phyloP scores from a whole-genome alignment of 169 alveolate genomes.

The Plasmodium gonderi region DNA sequence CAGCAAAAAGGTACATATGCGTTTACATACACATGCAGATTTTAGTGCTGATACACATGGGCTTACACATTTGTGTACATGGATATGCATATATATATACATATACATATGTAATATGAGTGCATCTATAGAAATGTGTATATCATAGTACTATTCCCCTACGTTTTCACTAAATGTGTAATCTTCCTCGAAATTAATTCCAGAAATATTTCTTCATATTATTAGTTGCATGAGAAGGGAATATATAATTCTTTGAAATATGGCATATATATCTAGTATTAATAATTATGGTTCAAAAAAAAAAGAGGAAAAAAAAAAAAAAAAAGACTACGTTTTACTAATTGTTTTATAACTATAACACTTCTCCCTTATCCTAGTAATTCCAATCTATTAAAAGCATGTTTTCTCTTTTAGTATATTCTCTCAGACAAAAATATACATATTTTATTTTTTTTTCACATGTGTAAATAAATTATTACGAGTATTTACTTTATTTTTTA shows the following conservation, averaged over 20 bases:
- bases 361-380: constrained; percentile 18
- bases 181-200: constrained; percentile 10
- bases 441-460: constrained; percentile 19
- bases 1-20: not conserved
- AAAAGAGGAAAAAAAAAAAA: constrained; percentile 9
- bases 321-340: constrained; percentile 9
- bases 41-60: not conserved
- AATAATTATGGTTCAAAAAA: not conserved
- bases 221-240: constrained; percentile 4
- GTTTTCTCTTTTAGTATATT: constrained; percentile 27
- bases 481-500: not conserved
- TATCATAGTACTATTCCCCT: not conserved
- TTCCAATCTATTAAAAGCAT: constrained; percentile 41
- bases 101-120: not conserved
- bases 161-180: not conserved
- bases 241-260: not conserved
- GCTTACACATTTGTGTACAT: not conserved
- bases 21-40: not conserved
- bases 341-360: constrained; percentile 21
- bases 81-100: not conserved
- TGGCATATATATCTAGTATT: constrained; percentile 2
- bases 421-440: constrained; percentile 25
- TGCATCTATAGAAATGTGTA: not conserved
- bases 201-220: not conserved
- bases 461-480: not conserved